Conservation (phyloP, 164 flowering plant species). For the Stephania yunnanensis region DNA sequence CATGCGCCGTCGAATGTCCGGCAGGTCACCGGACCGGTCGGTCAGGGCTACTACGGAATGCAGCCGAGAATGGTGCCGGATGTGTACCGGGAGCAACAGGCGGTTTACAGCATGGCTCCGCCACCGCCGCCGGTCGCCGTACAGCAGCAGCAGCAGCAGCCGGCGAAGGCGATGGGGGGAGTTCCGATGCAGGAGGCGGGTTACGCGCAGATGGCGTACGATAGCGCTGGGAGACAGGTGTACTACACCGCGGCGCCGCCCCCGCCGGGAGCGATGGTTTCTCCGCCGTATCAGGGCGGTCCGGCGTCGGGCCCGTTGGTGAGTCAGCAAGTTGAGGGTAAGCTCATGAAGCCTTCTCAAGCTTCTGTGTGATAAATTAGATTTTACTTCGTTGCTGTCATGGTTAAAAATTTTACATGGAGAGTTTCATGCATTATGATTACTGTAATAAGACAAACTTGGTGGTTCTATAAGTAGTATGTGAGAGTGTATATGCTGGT, state of each 20-base stretch:
- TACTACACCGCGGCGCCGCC: constrained; percentile 44
- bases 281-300: constrained; percentile 1
- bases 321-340: background rate
- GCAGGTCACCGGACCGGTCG: constrained; percentile 30
- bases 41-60: constrained; percentile 52
- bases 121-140: background rate
- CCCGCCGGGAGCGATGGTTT: constrained; percentile 33
- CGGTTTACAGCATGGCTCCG: constrained; percentile 31
- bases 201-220: constrained; percentile 54
- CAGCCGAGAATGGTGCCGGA: constrained; percentile 36
- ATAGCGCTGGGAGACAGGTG: constrained; percentile 57
- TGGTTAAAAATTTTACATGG: background rate
- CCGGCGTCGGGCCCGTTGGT: background rate
- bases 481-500: background rate
- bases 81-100: constrained; percentile 35
- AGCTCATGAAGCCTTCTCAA: constrained; percentile 1
- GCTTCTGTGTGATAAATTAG: background rate
- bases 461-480: background rate
- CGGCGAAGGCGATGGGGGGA: constrained; percentile 1
- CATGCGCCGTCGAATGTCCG: constrained; percentile 26
- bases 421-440: background rate
- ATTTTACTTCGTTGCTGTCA: background rate
- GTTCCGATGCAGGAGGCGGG: constrained; percentile 14
- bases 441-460: background rate
- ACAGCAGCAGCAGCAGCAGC: background rate